phyloP scores from a whole-genome alignment of 73 alveolate genomes.

The Tetrahymena thermophila region DNA sequence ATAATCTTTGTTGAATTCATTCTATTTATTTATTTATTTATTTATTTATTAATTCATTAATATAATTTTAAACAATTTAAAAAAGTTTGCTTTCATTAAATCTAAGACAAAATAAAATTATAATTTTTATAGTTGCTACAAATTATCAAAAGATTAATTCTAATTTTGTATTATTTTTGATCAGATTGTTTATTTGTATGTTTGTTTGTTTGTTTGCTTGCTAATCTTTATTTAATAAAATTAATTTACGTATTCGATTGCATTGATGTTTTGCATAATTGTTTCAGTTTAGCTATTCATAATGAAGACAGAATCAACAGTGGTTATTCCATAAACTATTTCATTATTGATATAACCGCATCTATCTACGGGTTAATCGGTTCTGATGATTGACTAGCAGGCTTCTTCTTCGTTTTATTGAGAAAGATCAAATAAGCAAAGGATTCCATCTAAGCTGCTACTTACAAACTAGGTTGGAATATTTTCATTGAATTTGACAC shows the following conservation, averaged over 20 bases:
- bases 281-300: background rate
- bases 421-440: slow-evolving; percentile 20
- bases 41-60: background rate
- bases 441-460: slow-evolving; percentile 29
- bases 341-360: slow-evolving; percentile 25
- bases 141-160: background rate
- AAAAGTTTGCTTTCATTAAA: too few relatives aligned
- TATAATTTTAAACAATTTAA: too few relatives aligned
- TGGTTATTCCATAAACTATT: background rate
- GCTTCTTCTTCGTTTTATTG: slow-evolving; percentile 33
- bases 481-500: slow-evolving; percentile 4
- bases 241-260: background rate
- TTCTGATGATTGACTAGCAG: slow-evolving; percentile 26
- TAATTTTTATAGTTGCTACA: background rate
- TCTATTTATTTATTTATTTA: background rate
- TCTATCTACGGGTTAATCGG: slow-evolving; percentile 25
- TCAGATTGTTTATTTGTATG: too few relatives aligned
- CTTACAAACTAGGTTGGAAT: slow-evolving; percentile 12
- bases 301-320: slow-evolving; percentile 1
- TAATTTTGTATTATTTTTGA: background rate
- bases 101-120: background rate
- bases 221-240: background rate
- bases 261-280: background rate
- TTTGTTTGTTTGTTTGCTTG: background rate
- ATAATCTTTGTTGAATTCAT: background rate